Evolutionary conservation across 176 grass and related monocot species (phyloP), one percentile per base, ranked within the genome.

Genomic region (Avena insularis): DNA sequence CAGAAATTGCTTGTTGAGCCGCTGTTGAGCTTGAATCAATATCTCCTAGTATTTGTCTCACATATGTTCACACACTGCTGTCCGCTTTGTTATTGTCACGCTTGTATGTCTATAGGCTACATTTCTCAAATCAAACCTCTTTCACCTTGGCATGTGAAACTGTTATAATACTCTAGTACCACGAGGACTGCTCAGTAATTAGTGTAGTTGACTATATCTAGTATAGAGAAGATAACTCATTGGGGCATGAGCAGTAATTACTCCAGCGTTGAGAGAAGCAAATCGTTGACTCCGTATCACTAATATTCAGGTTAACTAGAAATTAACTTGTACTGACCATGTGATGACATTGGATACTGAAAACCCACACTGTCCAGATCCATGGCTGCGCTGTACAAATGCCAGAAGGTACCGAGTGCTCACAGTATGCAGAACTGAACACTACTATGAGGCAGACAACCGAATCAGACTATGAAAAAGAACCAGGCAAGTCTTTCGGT

Each of bases 261-360:
- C 43, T 64, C 17, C 71, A 12, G 54, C 82, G 53, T 91, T 36
- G 90, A 78, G 82, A 53, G 45, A 33, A 82, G 90, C 62, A 75
- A 78, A 78, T 85, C 54, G 63, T 91, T 91, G 90, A 88, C 86
- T 56, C 64, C 65, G 25, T 4, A 67, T 83, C 27, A 66, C 1
- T 4, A 85, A 40, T 48, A 60, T 35, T 63, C 21, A 78, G 33
- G 53, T 78, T 62, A 62, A 51, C 82, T 71, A 16, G 36, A 88
- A 35, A 2, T 57, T 51, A 85, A 86, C 33, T 27, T 27, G 15
- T 49, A 29, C 13, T 79, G 33, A 56, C 12, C 74, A 68, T 68
- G 74, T 69, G 61, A 86, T 23, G 31, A 16, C 83, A 81, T 80
- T 23, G n/a, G 78, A 64, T 82, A n/a, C 67, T 61, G 77, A 57